Percentiles rank a stretch among this genome's conserved stretches.
Conservation (phyloP, 1,284 basidiomycete genomes). For the Ceratobasidium theobromae region DNA sequence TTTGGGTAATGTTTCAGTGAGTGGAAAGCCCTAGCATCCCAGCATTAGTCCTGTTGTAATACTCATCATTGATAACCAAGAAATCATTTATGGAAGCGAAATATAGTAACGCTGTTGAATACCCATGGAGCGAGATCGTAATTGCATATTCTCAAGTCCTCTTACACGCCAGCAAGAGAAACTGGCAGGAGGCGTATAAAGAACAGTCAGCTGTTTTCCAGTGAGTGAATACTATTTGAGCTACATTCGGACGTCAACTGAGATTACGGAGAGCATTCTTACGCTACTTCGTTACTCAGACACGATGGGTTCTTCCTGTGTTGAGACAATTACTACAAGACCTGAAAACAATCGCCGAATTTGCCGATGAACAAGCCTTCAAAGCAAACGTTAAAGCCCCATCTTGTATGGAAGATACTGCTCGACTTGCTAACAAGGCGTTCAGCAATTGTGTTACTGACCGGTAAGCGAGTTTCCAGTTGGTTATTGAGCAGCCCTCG, state of each 20-base stretch:
- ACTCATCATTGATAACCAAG: neutral
- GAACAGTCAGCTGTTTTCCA: conserved; percentile 64
- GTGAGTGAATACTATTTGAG: conserved; percentile 13
- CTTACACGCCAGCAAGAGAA: conserved; percentile 63
- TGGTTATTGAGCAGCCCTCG: conserved; percentile 6
- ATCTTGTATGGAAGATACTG: conserved; percentile 87
- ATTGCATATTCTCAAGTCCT: conserved; percentile 76
- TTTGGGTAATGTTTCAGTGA: conserved; percentile 36
- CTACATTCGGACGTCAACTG: neutral
- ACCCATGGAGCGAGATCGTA: conserved; percentile 80
- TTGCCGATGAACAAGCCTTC: conserved; percentile 63
- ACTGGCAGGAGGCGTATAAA: conserved; percentile 70
- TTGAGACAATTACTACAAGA: conserved; percentile 79
- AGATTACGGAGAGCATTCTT: conserved; percentile 59
- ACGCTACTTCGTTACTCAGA: conserved; percentile 72
- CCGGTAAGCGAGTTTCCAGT: conserved; percentile 55
- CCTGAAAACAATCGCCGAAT: conserved; percentile 73
- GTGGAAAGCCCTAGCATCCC: neutral
- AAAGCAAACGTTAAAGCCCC: conserved; percentile 57
- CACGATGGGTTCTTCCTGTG: conserved; percentile 79
- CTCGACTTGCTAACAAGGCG: conserved; percentile 85
- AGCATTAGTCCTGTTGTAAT: neutral
- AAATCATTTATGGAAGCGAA: conserved; percentile 45
- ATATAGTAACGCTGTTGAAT: conserved; percentile 64
- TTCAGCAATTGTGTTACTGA: conserved; percentile 91